Evolutionary conservation across 2,329 filamentous ascomycete genomes (phyloP).

Genomic region (Allantophomopsis lycopodina): DNA sequence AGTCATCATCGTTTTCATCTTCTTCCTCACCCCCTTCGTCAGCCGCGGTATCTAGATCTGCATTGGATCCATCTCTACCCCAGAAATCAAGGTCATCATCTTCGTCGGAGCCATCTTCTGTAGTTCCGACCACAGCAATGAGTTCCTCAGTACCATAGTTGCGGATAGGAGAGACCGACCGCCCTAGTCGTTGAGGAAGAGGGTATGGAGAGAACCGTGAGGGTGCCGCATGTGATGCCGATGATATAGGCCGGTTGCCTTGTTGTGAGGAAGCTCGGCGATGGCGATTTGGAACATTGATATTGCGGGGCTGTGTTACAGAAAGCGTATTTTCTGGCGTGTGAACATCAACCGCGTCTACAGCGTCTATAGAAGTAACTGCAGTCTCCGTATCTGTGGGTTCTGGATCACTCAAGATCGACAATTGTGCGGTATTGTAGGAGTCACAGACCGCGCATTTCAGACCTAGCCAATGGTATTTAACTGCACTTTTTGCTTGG

Average conservation of each 20-base stretch:
- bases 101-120: slow-evolving; percentile 24
- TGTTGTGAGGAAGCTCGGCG: slow-evolving; percentile 17
- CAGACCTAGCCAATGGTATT: slow-evolving; percentile 88
- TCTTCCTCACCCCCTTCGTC: slow-evolving; percentile 13
- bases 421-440: slow-evolving; percentile 55
- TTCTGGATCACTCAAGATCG: slow-evolving; percentile 34
- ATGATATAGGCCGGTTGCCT: slow-evolving; percentile 5
- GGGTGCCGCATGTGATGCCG: slow-evolving; percentile 2
- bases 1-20: slow-evolving; percentile 25
- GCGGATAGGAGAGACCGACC: slow-evolving; percentile 16
- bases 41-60: slow-evolving; percentile 10
- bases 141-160: slow-evolving; percentile 9
- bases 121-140: slow-evolving; percentile 12
- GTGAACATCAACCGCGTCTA: too few species aligned
- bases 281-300: slow-evolving; percentile 6
- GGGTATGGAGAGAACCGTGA: slow-evolving; percentile 12
- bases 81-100: slow-evolving; percentile 33
- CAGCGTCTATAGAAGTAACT: background rate
- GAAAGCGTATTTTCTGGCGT: background rate
- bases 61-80: slow-evolving; percentile 28
- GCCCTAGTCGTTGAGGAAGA: slow-evolving; percentile 12
- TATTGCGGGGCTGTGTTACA: background rate
- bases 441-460: slow-evolving; percentile 68
- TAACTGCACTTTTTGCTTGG: slow-evolving; percentile 70
- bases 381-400: slow-evolving; percentile 8